phyloP scores from a whole-genome alignment of 306 rosid species.

The Medicago truncatula region MtrunA17r5.0-ANR NC_053044.1:32319001-32319500 shows the following conservation, averaged over 20 bases:
- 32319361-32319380: slow-evolving; percentile 60
- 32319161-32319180: no score
- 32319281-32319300: slow-evolving; percentile 25
- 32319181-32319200: no score
- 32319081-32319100: no score
- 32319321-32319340: slow-evolving; percentile 71
- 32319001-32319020: slow-evolving; percentile 56
- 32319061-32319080: no score
- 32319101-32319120: no score
- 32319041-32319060: background rate
- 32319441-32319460: slow-evolving; percentile 15
- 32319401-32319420: slow-evolving; percentile 65
- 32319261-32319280: background rate
- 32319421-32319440: slow-evolving; percentile 40
- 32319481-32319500: slow-evolving; percentile 14
- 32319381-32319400: slow-evolving; percentile 60
- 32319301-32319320: slow-evolving; percentile 30
- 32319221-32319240: no score
- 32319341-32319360: slow-evolving; percentile 83
- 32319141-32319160: no score
- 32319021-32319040: background rate
- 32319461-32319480: slow-evolving; percentile 7
- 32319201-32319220: no score
- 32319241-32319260: background rate
- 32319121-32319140: no score